Base-by-base conservation (phyloP, 225 moss, liverwort and hornwort species). In the Sphagnum tenellum region DNA sequence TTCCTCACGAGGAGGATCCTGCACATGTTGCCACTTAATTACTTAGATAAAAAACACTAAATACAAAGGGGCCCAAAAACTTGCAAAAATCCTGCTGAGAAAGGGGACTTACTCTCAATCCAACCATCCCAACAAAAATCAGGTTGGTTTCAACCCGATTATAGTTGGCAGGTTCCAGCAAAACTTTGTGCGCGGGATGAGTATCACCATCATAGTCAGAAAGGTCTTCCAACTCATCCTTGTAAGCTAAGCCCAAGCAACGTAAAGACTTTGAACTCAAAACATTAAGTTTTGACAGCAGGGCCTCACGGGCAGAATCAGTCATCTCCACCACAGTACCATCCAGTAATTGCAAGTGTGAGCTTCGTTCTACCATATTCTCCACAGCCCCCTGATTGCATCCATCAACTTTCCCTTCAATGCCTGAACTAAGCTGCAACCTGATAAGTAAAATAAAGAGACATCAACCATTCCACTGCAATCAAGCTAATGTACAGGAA, bases 1-100 rank as follows among this genome's bases (percentile, higher is more conserved):
- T 73, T 96, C 95, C 71, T 78, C 82, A 53, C 95, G 80, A 2
- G 95, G 95, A 62, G 95, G 95, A 78, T 96, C 95, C 95, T 96
- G 92, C 45, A 79, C 44, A 69, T n/a, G n/a, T 53, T 62, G 29
- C 29, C 29, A 29, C 29, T 29, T 29, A 29, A 29, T 29, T 29
- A 29, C 29, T 29, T 29, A 29, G 29, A 29, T 44, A 64, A 47
- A 3, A 50, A 53, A n/a, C 44, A 4, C 65, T 5, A 46, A 44
- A 56, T 56, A 56, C 55, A n/a, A 56, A 56, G 9, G 48, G 9
- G 10, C 10, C n/a, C 10, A 9, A 9, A 56, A 56, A n/a, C n/a
- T 56, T 56, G n/a, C 44, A 13, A 8, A 9, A 9, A 29, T 3
- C 10, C 12, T 3, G 50, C 7, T 29, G 29, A 29, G 29, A 29